Conservation (phyloP, 1,284 basidiomycete species). For the Vanrija pseudolonga region DNA sequence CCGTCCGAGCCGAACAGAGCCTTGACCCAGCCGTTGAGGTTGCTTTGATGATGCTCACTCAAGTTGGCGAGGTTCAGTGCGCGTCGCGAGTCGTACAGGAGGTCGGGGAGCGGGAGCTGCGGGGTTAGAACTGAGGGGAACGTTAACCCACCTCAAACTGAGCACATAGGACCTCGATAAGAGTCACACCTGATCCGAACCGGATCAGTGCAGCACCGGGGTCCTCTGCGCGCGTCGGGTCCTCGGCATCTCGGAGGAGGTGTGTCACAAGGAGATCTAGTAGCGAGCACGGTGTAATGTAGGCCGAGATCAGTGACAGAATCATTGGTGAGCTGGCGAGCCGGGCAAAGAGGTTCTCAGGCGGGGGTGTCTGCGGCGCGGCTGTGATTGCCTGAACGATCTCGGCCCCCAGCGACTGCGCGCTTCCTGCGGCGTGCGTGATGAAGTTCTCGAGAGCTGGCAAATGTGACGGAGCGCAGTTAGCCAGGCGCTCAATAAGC, state of each 20-base stretch:
- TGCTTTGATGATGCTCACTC: conserved; percentile 32
- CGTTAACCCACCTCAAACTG: conserved; percentile 32
- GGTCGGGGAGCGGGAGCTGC: conserved; percentile 27
- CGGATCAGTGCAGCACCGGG: conserved; percentile 43
- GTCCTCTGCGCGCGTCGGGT: conserved; percentile 34
- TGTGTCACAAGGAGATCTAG: conserved; percentile 21
- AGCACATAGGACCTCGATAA: conserved; percentile 37
- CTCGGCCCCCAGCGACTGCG: conserved; percentile 25
- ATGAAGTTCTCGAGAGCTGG: conserved; percentile 29
- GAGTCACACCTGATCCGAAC: conserved; percentile 46
- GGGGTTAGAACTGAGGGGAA: background rate
- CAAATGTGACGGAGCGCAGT: conserved; percentile 25
- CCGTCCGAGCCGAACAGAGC: conserved; percentile 48
- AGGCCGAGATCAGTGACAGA: conserved; percentile 18
- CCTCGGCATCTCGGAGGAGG: conserved; percentile 27
- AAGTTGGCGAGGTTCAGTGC: conserved; percentile 38
- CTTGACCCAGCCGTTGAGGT: conserved; percentile 45
- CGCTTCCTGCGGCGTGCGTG: conserved; percentile 24
- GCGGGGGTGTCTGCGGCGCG: conserved; percentile 19
- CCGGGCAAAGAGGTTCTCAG: conserved; percentile 34
- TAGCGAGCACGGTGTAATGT: conserved; percentile 21
- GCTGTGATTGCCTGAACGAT: conserved; percentile 26
- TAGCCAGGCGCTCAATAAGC: conserved; percentile 24
- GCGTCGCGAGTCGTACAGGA: conserved; percentile 33
- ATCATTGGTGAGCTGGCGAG: conserved; percentile 29